Evolutionary conservation across 257 asterid genomes (phyloP), one percentile per base, ranked within the genome.

Genomic region (Mentha longifolia): DNA sequence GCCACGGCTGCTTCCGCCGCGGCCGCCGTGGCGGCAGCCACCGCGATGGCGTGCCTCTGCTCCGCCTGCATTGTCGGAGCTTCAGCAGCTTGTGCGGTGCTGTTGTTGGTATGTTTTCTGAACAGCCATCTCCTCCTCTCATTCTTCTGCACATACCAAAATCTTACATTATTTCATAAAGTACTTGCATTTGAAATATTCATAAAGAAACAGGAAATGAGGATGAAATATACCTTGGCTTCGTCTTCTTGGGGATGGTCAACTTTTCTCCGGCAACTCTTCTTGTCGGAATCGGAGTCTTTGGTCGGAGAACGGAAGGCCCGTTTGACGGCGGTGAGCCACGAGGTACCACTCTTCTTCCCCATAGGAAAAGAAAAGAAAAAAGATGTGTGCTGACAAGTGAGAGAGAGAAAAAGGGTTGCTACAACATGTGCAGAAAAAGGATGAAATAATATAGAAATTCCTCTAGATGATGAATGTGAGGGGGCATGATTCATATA

Each of bases 251-350:
- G 87, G 3, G 67, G 85, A 67, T 84, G 85, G 9, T 88, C 90
- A 8, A 83, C 89, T 72, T 81, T 85, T 83, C 88, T 83, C 42
- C 91, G 81, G 69, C 74, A 54, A 59, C 78, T 83, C 71, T 84
- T 89, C 58, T 82, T 89, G 67, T 87, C 89, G 60, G 83, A 63
- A 52, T 86, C 97, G 57, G 83, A 63, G 67, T 86, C 97, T 74
- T 90, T 90, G 10, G 74, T 78, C 6, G 98, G 97, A 72, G 98
- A 91, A 78, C 96, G 78, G 78, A 94, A 91, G 52, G 98, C 98
- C 70, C 91, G 84, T 64, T 91, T 94, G 30, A 94, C 92, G 37
- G 91, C 98, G 0, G 96, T 91, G 51, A 94, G 66, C 98, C 98
- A 94, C 2, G 98, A 93, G 63, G 55, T 79, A 25, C 82, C 77